Conservation (phyloP, 495 filamentous ascomycete genomes). For the Neurospora africana region DNA sequence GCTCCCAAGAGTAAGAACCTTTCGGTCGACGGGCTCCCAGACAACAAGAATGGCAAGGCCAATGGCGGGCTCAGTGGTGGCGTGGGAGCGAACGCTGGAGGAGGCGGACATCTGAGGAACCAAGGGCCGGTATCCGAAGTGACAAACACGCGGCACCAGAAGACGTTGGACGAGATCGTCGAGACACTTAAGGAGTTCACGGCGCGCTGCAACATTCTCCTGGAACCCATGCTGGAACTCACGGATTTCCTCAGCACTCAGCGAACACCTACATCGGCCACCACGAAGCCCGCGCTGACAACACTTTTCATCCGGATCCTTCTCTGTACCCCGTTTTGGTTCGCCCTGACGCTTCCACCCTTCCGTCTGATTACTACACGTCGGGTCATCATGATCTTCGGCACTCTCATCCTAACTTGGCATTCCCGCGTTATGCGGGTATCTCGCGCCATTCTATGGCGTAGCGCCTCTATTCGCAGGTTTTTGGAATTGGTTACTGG, state of each 20-base stretch:
- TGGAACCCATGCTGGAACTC: conserved; percentile 76
- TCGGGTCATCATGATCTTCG: conserved; percentile 65
- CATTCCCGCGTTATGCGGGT: conserved; percentile 83
- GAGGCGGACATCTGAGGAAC: conserved; percentile 36
- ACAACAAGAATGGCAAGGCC: conserved; percentile 41
- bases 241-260: conserved; percentile 93
- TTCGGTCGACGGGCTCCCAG: conserved; percentile 24
- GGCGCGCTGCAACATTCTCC: conserved; percentile 76
- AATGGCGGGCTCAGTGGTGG: conserved; percentile 9
- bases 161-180: conserved; percentile 92
- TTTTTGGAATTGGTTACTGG: conserved; percentile 64
- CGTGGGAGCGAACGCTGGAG: conserved; percentile 19
- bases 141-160: conserved; percentile 55
- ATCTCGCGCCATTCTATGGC: conserved; percentile 80
- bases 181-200: conserved; percentile 84
- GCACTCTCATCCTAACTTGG: conserved; percentile 79
- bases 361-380: conserved; percentile 78
- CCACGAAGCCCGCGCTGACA: conserved; percentile 83
- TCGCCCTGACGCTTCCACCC: conserved; percentile 68
- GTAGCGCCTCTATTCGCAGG: conserved; percentile 62
- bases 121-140: conserved; percentile 43
- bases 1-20: conserved; percentile 22
- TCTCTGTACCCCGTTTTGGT: conserved; percentile 79
- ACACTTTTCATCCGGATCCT: conserved; percentile 83
- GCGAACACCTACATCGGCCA: conserved; percentile 80